phyloP scores from a whole-genome alignment of 179 eudicot genomes.

The Camellia oleifera region DNA sequence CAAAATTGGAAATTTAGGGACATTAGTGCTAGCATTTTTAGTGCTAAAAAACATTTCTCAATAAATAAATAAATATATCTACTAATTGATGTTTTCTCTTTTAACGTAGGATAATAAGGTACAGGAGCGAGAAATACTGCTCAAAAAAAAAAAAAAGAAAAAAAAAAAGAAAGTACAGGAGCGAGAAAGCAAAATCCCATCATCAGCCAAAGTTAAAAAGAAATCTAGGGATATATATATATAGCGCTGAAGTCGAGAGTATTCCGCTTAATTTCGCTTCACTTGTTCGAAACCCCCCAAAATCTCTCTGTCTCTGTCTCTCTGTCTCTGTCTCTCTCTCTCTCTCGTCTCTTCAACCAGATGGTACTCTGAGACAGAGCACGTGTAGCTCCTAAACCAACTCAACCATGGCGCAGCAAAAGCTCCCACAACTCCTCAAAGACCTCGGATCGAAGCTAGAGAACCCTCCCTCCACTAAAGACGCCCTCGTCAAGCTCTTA shows the following conservation, averaged over 20 bases:
- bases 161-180: no score
- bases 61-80: no score
- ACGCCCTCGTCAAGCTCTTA: conserved; percentile 72
- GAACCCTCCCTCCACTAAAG: conserved; percentile 62
- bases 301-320: not conserved
- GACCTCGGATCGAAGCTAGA: conserved; percentile 90
- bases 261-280: not conserved
- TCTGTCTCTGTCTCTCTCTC: conserved; percentile 1
- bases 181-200: no score
- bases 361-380: conserved; percentile 12
- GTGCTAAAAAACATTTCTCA: no score
- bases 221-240: no score
- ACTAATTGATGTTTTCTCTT: no score
- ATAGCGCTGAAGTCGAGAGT: not conserved
- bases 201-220: no score
- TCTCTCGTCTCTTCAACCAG: not conserved
- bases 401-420: conserved; percentile 33
- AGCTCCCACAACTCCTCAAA: conserved; percentile 53
- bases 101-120: no score
- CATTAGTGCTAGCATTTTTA: no score
- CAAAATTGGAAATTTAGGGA: no score
- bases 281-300: conserved; percentile 17
- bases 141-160: no score
- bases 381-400: not conserved
- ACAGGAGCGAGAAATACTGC: no score